These are phyloP conservation scores for Penicillium sp. DNA, from an alignment of 2,329 filamentous ascomycete species.

Conservation along the genomic window DNA sequence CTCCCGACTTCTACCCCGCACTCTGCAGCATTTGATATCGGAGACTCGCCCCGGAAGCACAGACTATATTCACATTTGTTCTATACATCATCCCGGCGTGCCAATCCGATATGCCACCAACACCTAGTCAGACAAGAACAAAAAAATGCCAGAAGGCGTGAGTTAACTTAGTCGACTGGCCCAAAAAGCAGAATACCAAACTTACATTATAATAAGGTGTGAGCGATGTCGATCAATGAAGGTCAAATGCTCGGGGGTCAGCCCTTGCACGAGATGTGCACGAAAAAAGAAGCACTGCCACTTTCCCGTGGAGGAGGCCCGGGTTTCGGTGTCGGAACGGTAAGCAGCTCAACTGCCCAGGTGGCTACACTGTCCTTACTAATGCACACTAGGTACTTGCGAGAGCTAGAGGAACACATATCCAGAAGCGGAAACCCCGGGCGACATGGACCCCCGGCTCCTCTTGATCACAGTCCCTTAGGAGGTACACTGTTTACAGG, in stretches of 20 bases:
- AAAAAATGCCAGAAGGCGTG: constrained; percentile 23
- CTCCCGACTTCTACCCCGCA: constrained; percentile 15
- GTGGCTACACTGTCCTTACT: neutral
- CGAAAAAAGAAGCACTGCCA: constrained; percentile 22
- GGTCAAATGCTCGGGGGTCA: constrained; percentile 27
- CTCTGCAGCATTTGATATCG: constrained; percentile 11
- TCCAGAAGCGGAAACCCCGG: neutral
- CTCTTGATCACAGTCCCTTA: neutral
- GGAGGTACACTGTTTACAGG: neutral
- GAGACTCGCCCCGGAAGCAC: constrained; percentile 9
- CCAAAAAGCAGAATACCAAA: neutral
- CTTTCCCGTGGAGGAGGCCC: constrained; percentile 20
- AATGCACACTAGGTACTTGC: constrained; percentile 13
- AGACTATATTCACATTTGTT: neutral
- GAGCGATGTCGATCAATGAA: constrained; percentile 28
- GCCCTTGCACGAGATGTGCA: constrained; percentile 23
- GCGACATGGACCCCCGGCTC: neutral
- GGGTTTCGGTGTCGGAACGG: constrained; percentile 25
- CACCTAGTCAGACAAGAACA: constrained; percentile 7
- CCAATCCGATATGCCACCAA: constrained; percentile 12
- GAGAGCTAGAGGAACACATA: constrained; percentile 18
- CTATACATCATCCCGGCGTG: neutral
- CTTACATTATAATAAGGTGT: constrained; percentile 14
- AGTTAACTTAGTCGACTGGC: constrained; percentile 1
- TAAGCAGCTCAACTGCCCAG: neutral